A percentile compares a stretch with the other conserved stretches of the same genome.
These are phyloP conservation scores for Colletotrichum sp. DNA, from an alignment of 2,329 filamentous ascomycete genomes.

Conservation along the genomic window DNA sequence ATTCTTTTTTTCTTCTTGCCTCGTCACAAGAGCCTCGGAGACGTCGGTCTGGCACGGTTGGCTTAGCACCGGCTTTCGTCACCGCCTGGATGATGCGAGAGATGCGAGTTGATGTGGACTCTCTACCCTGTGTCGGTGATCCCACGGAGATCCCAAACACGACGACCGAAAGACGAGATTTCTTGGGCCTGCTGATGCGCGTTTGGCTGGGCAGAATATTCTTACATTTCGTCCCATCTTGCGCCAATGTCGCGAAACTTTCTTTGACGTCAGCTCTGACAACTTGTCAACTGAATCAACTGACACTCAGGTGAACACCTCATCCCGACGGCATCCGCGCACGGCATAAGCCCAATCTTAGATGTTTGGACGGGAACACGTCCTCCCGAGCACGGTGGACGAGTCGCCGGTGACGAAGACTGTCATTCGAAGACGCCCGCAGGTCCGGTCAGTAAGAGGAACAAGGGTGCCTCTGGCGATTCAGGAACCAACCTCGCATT, in stretches of 20 bases:
- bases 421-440: background rate
- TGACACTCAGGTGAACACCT: background rate
- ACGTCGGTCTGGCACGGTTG: background rate
- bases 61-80: background rate
- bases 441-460: background rate
- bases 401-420: background rate
- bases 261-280: background rate
- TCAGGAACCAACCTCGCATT: background rate
- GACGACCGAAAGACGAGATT: background rate
- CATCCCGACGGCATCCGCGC: background rate
- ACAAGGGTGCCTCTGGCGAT: background rate
- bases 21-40: background rate
- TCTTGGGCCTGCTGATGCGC: background rate
- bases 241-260: background rate
- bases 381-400: background rate
- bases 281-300: background rate
- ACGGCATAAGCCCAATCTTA: background rate
- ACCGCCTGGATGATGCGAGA: background rate
- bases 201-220: background rate
- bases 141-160: slow-evolving; percentile 12
- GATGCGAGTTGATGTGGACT: background rate
- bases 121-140: background rate
- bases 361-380: background rate
- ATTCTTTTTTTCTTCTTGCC: background rate
- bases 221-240: background rate